Base-by-base conservation (phyloP, 1,284 basidiomycete species). In the Marasmius oreades region DNA sequence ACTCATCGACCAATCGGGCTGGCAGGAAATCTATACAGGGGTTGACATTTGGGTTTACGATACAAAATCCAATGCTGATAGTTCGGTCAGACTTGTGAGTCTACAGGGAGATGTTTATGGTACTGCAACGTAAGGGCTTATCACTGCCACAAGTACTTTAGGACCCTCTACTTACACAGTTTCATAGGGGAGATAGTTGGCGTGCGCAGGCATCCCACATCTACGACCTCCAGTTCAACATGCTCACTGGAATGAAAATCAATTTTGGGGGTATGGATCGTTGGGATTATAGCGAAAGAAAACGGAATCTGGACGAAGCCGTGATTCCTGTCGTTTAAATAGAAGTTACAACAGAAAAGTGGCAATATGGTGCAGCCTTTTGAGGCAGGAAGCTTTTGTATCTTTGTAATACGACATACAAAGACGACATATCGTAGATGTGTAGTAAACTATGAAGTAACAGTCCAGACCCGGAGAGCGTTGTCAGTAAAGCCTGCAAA, bases 401-500 rank as follows among this genome's bases (percentile, higher is more conserved):
- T 31, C 33, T 50, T 28, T 26, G n/a, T 16, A 26, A 24, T 50
- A 50, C 47, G 33, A 50, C 45, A 50, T 18, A 50, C 28, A 50
- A 31, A 31, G n/a, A 50, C n/a, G 20, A n/a, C 33, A 50, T 31
- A 31, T 31, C 28, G 28, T 31, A 31, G 24, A 33, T 16, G 18
- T 33, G 28, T 50, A 33, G 14, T 24, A 53, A 55, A 56, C 55
- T 82, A 90, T 79, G 86, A 81, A 63, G 82, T 84, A 68, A 96
- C 93, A 69, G 85, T 88, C 93, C 93, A 96, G 73, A 95, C 92
- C 67, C 93, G 90, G 75, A 95, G 86, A 64, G 86, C 80, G 79
- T 94, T 88, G 76, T 95, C 93, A 56, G 91, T 91, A 84, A 93
- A 95, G 61, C 95, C 95, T 73, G 90, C 93, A 72, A 97, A 98